These are phyloP conservation scores for Lenwebbia sp. DNA, from an alignment of 345 rosid genomes.

Conservation along the genomic window DNA sequence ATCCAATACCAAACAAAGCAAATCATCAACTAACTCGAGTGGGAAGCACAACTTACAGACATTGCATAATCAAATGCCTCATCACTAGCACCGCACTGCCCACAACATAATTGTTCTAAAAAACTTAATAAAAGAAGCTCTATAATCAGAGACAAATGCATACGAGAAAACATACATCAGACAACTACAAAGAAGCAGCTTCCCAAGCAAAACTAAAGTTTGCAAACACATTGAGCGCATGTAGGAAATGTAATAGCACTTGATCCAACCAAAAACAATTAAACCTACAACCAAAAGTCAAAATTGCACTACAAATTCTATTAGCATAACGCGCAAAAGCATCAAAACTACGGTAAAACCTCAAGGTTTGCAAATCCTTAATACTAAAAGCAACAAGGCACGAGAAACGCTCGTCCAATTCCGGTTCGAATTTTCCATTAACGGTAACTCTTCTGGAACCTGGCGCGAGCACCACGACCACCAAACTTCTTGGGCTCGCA, in stretches of 20 bases:
- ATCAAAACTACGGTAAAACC: neutral
- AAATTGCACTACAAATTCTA: neutral
- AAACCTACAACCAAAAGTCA: neutral
- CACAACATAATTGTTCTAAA: neutral
- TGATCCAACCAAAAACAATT: neutral
- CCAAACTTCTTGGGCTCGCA: constrained; percentile 97
- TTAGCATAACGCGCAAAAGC: neutral
- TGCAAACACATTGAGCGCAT: neutral
- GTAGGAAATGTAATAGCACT: neutral
- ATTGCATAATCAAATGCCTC: neutral
- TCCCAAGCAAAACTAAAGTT: neutral
- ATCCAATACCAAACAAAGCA: neutral
- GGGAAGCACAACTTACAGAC: neutral
- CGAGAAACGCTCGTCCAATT: neutral
- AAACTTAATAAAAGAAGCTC: neutral
- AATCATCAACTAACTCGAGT: neutral
- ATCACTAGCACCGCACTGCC: neutral
- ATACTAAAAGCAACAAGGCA: neutral
- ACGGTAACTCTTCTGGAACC: constrained; percentile 95
- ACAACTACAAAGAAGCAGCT: neutral
- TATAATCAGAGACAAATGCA: neutral
- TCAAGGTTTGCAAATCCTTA: neutral
- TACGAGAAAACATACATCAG: neutral
- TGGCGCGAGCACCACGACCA: constrained; percentile 81
- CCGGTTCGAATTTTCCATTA: constrained; percentile 4